These are phyloP conservation scores for Candida frijolesensis DNA, from an alignment of 1,139 yeast genomes.

Conservation along the genomic window DNA sequence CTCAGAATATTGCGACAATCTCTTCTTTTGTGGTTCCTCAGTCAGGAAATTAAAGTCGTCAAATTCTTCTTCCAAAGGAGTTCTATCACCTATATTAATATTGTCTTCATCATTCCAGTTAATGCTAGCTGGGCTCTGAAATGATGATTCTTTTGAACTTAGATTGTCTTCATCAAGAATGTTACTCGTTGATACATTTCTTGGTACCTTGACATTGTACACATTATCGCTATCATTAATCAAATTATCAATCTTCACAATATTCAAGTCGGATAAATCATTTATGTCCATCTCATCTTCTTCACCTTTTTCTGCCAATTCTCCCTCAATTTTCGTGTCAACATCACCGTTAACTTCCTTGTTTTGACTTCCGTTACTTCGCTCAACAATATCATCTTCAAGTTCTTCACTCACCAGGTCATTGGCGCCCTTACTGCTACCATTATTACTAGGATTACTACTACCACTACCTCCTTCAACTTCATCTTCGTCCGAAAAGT, in stretches of 20 bases:
- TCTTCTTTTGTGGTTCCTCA: slow-evolving; percentile 4
- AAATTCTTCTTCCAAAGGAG: slow-evolving; percentile 9
- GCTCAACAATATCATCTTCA: slow-evolving; percentile 8
- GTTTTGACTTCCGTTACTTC: slow-evolving; percentile 16
- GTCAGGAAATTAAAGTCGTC: slow-evolving; percentile 13
- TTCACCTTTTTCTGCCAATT: slow-evolving; percentile 9
- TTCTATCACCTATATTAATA: slow-evolving; percentile 25
- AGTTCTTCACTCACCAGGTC: slow-evolving; percentile 12
- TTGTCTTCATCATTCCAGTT: slow-evolving; percentile 47
- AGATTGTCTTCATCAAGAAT: slow-evolving; percentile 16
- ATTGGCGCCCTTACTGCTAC: slow-evolving; percentile 7
- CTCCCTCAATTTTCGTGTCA: slow-evolving; percentile 8
- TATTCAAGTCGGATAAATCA: slow-evolving; percentile 44
- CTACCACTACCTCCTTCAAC: slow-evolving; percentile 14
- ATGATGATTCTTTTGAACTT: slow-evolving; percentile 34
- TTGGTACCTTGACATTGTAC: slow-evolving; percentile 13
- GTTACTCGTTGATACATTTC: slow-evolving; percentile 11
- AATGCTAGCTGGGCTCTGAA: slow-evolving; percentile 45
- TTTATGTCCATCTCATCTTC: slow-evolving; percentile 32
- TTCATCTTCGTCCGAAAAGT: not conserved
- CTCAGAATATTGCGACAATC: slow-evolving; percentile 12
- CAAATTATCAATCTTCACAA: slow-evolving; percentile 40
- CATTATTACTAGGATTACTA: slow-evolving; percentile 16
- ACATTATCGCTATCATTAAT: slow-evolving; percentile 25
- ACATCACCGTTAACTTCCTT: slow-evolving; percentile 4